Evolutionary conservation across 75 land plant genomes (phyloP), one percentile per base, ranked within the genome.

Genomic region (Selaginella moellendorffii): DNA sequence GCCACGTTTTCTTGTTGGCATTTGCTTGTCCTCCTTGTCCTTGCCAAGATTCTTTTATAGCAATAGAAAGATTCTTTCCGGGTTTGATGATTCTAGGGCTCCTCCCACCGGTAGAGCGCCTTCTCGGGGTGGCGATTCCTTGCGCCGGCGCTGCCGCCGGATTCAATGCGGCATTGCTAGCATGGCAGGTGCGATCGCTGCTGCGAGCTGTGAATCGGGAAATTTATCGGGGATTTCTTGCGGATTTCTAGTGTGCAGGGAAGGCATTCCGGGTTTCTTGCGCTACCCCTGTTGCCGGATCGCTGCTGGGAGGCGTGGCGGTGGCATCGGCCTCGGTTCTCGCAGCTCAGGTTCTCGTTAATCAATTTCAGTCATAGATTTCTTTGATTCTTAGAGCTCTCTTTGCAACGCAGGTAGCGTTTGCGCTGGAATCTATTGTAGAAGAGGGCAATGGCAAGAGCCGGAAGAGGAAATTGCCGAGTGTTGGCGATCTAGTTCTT

Each of bases 251-350:
- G 65, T 65, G 58, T 25, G 72, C 72, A 52, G 72, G 72, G 1
- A 52, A 27, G 24, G 12, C 30, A 22, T 0, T 64, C 1, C 1
- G 72, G 42, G 66, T 70, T 18, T 70, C 72, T 1, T 70, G 72
- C 24, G 72, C 72, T 1, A 64, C 67, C 2, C 72, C 72, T 14
- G 54, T 70, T 1, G 17, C 53, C 1, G 65, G 36, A 27, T 46
- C 72, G 30, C 18, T 64, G 12, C 25, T 70, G 20, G 72, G 72
- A 20, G 54, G 72, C 27, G 0, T 64, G 0, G 72, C 56, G 8
- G 66, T 70, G 0, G 65, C 59, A 26, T 54, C 67, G 18, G 72
- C 72, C 24, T 70, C 72, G 1, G 66, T 52, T 21, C 18, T 30
- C 14, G 23, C 72, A 28, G 72, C 72, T 2, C 72, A 70, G 56